phyloP scores from a whole-genome alignment of 768 basidiomycete genomes.

The Lentinula aciculospora region DNA sequence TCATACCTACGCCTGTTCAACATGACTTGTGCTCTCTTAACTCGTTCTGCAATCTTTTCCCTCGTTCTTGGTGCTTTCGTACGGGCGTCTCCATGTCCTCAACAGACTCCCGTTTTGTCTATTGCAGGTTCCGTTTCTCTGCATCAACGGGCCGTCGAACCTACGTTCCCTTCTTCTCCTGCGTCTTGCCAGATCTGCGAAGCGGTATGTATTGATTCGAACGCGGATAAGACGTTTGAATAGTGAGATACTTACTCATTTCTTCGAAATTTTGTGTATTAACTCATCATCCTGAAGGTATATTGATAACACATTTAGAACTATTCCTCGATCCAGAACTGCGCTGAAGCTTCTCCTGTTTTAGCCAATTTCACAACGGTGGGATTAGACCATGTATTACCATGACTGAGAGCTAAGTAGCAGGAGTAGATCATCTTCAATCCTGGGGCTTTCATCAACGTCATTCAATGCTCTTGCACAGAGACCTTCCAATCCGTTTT shows the following conservation, averaged over 20 bases:
- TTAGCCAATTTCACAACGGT: conserved; percentile 54
- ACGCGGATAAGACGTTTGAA: not conserved
- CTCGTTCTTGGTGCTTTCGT: not conserved
- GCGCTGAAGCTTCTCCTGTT: conserved; percentile 52
- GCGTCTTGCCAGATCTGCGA: conserved; percentile 57
- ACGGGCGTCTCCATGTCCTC: conserved; percentile 4
- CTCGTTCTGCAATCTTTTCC: not conserved
- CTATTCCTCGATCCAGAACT: conserved; percentile 48
- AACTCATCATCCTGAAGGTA: not conserved
- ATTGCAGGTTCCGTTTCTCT: not conserved
- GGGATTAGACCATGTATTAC: conserved; percentile 6
- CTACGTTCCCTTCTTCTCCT: conserved; percentile 47
- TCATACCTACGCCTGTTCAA: not conserved
- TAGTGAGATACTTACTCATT: not conserved
- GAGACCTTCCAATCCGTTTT: conserved; percentile 41
- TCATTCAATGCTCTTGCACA: conserved; percentile 60
- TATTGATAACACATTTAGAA: conserved; percentile 22
- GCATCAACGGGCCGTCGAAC: conserved; percentile 16
- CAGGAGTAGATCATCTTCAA: conserved; percentile 52
- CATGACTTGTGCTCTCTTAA: not conserved
- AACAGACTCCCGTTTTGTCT: not conserved
- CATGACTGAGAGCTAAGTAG: not conserved
- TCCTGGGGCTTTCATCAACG: conserved; percentile 54
- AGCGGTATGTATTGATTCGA: conserved; percentile 26
- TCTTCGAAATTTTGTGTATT: not conserved